A percentile compares a stretch with the other conserved stretches of the same genome.
These are phyloP conservation scores for Jasminum sambac DNA, from an alignment of 257 asterid species.

Conservation along the genomic window DNA sequence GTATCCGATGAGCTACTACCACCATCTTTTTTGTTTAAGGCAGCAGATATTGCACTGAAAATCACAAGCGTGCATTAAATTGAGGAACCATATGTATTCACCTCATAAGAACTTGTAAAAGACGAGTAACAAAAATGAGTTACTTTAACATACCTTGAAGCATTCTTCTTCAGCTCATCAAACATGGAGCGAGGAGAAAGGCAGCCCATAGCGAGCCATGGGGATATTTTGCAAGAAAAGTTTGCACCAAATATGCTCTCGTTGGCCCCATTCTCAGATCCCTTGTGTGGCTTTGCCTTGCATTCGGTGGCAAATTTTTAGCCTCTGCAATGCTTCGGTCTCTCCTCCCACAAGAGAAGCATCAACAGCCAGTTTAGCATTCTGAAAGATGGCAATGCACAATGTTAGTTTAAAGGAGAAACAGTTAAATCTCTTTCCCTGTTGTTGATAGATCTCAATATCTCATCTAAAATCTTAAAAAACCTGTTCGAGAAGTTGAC, in stretches of 20 bases:
- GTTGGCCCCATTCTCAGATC: constrained; percentile 51
- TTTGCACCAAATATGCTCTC: constrained; percentile 91
- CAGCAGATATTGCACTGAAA: constrained; percentile 65
- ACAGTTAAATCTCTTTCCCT: not conserved
- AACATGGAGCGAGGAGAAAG: constrained; percentile 98
- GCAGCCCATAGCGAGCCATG: constrained; percentile 98
- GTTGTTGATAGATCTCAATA: not conserved
- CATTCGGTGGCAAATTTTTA: constrained; percentile 71
- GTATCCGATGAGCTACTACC: constrained; percentile 53
- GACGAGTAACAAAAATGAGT: not conserved
- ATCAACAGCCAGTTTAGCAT: constrained; percentile 61
- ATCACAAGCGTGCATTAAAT: constrained; percentile 10
- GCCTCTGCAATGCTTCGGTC: constrained; percentile 88
- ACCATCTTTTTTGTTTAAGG: constrained; percentile 50
- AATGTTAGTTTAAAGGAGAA: not conserved
- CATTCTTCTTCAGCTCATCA: constrained; percentile 80
- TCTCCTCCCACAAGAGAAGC: constrained; percentile 92
- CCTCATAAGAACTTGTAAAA: not conserved
- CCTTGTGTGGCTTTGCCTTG: constrained; percentile 61
- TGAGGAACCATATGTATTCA: not conserved
- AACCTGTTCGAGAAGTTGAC: not conserved
- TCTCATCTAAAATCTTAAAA: not conserved
- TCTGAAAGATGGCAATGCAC: constrained; percentile 38
- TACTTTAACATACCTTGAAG: constrained; percentile 54
- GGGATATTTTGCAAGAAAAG: constrained; percentile 93